These are phyloP conservation scores for Fonsecaea nubica DNA, from an alignment of 2,329 filamentous ascomycete species.

Conservation along the genomic window DNA sequence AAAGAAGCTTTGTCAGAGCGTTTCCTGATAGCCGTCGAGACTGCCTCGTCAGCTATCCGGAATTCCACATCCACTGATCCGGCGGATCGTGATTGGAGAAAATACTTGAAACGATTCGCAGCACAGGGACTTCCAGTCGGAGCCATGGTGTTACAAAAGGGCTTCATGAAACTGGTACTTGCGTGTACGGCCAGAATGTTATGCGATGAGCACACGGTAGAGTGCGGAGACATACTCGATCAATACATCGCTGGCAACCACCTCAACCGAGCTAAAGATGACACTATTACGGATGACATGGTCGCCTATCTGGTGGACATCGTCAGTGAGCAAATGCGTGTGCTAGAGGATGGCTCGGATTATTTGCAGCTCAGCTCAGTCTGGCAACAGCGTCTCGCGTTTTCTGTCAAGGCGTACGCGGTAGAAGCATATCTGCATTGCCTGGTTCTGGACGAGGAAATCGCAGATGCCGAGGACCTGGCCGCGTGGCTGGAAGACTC, in stretches of 20 bases:
- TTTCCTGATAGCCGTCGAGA: conserved; percentile 86
- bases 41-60: conserved; percentile 86
- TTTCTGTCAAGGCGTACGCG: conserved; percentile 81
- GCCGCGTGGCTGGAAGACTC: conserved; percentile 86
- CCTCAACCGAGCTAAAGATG: conserved; percentile 43
- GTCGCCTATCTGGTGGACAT: conserved; percentile 70
- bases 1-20: conserved; percentile 78
- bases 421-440: conserved; percentile 87
- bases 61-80: conserved; percentile 73
- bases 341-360: conserved; percentile 86
- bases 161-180: conserved; percentile 83
- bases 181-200: conserved; percentile 77
- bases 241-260: conserved; percentile 69
- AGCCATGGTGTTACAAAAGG: conserved; percentile 87
- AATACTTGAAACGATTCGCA: conserved; percentile 82
- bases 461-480: conserved; percentile 77
- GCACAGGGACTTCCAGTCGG: conserved; percentile 80
- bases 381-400: conserved; percentile 85
- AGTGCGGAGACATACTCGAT: conserved; percentile 72
- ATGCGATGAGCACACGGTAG: conserved; percentile 65
- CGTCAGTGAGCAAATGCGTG: conserved; percentile 80
- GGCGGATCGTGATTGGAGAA: conserved; percentile 82
- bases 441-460: conserved; percentile 78
- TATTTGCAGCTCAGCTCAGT: conserved; percentile 85
- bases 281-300: conserved; percentile 50